Base-by-base conservation (phyloP, 371 early-diverging fungal genomes). In the Chytridium lagenaria region DNA sequence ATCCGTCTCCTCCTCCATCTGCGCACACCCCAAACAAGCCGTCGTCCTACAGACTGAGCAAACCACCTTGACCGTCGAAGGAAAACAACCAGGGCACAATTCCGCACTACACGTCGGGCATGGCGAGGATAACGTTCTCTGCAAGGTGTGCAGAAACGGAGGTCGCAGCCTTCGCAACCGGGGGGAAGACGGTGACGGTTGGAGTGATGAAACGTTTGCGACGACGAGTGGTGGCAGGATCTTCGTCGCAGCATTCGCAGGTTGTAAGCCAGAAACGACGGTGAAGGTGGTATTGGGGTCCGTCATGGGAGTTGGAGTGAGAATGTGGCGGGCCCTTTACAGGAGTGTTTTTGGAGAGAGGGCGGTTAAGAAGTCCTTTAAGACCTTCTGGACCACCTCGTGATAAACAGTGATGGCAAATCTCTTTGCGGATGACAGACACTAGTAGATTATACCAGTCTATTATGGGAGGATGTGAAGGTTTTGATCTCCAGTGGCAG, bases 371-470 rank as follows among this genome's bases (percentile, higher is more conserved):
- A 10, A 55, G 30, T 10, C 55, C 55, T 16, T 28, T 16, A 16
- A 16, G 5, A 28, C 55, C 55, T 10, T 23, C 55, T 5, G 55
- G 55, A 26, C 55, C 55, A 26, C 55, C 55, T 55, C 55, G 10
- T 23, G 55, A 55, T 28, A 55, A 26, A 26, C 55, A 55, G 26
- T 55, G 55, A 7, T 7, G 7, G 55, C 55, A 55, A 26, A 55
- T 10, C 30, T 55, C 55, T 7, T 28, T 16, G 7, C 26, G 10
- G 30, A 26, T 55, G 10, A 28, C 26, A 10, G 26, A 16, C 5
- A 55, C 30, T 28, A 55, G 30, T 26, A 55, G 30, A 28, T 55
- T 55, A 26, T 55, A 55, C 55, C 55, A 55, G 55, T 55, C 55
- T 7, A 55, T 55, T 5, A 26, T 26, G 16, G 10, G 44, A 19